Evolutionary conservation across 495 filamentous ascomycete species (phyloP).

Genomic region (Cercophora scortea): DNA sequence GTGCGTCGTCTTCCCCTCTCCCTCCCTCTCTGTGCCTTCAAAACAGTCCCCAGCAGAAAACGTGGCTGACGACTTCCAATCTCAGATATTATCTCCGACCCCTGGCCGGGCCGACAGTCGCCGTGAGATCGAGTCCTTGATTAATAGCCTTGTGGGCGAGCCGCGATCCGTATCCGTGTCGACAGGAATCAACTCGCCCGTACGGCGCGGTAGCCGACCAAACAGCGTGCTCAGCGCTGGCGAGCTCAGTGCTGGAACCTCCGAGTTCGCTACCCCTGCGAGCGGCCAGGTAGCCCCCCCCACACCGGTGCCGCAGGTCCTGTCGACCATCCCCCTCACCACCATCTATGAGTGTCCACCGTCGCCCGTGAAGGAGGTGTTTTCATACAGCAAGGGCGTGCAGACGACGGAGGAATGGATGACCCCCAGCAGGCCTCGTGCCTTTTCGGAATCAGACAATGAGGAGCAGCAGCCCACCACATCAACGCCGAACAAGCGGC

Average conservation of each 20-base stretch:
- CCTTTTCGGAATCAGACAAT: constrained; percentile 53
- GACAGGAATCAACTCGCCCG: constrained; percentile 54
- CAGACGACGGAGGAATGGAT: constrained; percentile 68
- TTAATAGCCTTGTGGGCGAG: constrained; percentile 70
- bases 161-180: constrained; percentile 65
- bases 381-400: constrained; percentile 92
- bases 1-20: constrained; percentile 25
- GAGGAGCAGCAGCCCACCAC: constrained; percentile 31
- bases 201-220: constrained; percentile 66
- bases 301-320: constrained; percentile 29
- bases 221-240: constrained; percentile 74
- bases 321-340: constrained; percentile 58
- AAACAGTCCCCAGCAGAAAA: not conserved
- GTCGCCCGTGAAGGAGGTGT: constrained; percentile 66
- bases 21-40: constrained; percentile 7
- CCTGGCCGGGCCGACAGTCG: constrained; percentile 62
- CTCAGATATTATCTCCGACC: constrained; percentile 59
- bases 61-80: not conserved
- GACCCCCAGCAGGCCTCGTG: constrained; percentile 41
- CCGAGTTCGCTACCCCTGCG: constrained; percentile 41
- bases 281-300: constrained; percentile 24
- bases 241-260: constrained; percentile 63
- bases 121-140: constrained; percentile 75
- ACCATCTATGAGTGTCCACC: constrained; percentile 70
- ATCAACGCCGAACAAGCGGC: constrained; percentile 51